Conservation (phyloP, 805 yeast species). For the Monosporozyma unispora region DNA sequence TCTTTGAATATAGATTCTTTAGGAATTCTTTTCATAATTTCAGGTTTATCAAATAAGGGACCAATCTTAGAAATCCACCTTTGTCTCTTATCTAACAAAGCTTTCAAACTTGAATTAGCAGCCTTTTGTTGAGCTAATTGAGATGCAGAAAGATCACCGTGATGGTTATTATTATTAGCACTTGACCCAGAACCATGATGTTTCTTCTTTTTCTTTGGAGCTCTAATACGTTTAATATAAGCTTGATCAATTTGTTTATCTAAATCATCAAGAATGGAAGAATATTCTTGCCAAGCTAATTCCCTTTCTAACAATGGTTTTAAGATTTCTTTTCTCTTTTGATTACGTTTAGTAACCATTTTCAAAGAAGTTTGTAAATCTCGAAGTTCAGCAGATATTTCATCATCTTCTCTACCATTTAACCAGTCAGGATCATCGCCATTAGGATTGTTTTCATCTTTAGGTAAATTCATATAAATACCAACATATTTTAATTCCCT, state of each 20-base stretch:
- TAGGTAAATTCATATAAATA: conserved; percentile 55
- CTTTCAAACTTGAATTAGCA: conserved; percentile 67
- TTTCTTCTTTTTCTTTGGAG: conserved; percentile 44
- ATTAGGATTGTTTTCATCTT: conserved; percentile 22
- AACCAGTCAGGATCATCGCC: conserved; percentile 53
- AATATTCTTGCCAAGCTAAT: conserved; percentile 90
- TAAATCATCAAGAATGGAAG: conserved; percentile 80
- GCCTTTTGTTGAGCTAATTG: conserved; percentile 52
- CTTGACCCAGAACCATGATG: conserved; percentile 11
- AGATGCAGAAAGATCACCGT: conserved; percentile 22
- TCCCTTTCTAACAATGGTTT: conserved; percentile 76
- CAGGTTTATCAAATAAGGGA: conserved; percentile 59
- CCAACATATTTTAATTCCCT: conserved; percentile 88
- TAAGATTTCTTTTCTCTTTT: conserved; percentile 54
- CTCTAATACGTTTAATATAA: conserved; percentile 71
- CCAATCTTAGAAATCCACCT: conserved; percentile 91
- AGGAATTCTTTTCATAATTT: conserved; percentile 73
- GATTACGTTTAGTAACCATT: conserved; percentile 52
- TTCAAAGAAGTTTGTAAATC: conserved; percentile 58
- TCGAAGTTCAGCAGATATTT: conserved; percentile 77
- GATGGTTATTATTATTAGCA: conserved; percentile 8
- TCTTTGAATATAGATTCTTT: conserved; percentile 44
- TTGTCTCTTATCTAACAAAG: conserved; percentile 72
- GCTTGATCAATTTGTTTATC: conserved; percentile 97
- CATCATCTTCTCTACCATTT: conserved; percentile 82